phyloP scores from a whole-genome alignment of 345 rosid genomes.

The Iberis pinnata region DNA sequence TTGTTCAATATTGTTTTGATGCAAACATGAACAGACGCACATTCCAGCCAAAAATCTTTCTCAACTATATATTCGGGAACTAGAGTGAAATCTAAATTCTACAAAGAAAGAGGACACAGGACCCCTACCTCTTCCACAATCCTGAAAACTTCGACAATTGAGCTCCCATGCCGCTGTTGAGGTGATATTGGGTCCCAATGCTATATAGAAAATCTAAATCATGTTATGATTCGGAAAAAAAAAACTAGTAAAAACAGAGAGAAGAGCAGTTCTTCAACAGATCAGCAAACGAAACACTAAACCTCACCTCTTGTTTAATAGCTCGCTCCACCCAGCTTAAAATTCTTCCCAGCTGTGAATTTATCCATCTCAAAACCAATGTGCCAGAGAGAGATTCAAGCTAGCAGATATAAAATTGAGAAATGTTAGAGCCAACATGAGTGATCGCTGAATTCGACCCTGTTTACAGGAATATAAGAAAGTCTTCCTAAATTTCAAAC shows the following conservation, averaged over 20 bases:
- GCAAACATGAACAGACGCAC: neutral
- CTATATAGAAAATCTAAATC: constrained; percentile 35
- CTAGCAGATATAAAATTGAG: constrained; percentile 29
- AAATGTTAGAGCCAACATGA: constrained; percentile 17
- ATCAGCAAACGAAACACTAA: constrained; percentile 1
- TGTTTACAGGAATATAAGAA: constrained; percentile 11
- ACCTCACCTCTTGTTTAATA: constrained; percentile 78
- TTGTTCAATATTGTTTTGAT: too few species aligned
- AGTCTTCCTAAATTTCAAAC: constrained; percentile 9
- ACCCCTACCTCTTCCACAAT: constrained; percentile 90
- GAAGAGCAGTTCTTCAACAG: neutral
- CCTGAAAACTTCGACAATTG: constrained; percentile 90
- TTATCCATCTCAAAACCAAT: constrained; percentile 89
- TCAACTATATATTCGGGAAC: neutral
- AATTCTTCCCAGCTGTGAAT: constrained; percentile 83
- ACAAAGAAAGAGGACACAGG: constrained; percentile 1
- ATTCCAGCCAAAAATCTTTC: constrained; percentile 4
- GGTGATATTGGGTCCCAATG: constrained; percentile 91
- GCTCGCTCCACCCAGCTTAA: constrained; percentile 94
- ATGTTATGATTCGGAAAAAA: constrained; percentile 7
- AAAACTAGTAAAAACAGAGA: constrained; percentile 1
- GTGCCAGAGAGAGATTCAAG: constrained; percentile 90
- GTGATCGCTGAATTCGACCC: neutral
- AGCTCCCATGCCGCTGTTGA: constrained; percentile 90
- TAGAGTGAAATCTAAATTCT: neutral